Base-by-base conservation (phyloP, 805 yeast species). In the Komagataella pseudopastoris region DNA sequence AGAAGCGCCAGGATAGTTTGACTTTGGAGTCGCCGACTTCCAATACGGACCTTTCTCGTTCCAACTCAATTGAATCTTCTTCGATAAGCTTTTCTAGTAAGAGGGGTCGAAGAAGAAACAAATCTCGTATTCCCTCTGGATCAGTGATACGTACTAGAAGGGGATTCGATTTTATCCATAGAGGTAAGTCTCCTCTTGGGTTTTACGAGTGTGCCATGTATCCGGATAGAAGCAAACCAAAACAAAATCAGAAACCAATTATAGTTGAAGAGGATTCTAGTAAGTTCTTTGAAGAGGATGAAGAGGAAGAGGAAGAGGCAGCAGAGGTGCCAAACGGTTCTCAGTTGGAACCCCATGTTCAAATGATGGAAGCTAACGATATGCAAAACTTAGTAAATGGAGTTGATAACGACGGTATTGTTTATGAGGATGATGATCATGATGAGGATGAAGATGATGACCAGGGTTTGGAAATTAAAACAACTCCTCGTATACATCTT, bases 51-150 rank as follows among this genome's bases (percentile, higher is more conserved):
- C 52, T 66, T n/a, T 66, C 71, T 14, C 54, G 71, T 46, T 57
- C 67, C 6, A 63, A 61, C 45, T 67, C 71, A 1, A 23, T 65
- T n/a, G 71, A 67, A n/a, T 66, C 70, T 1, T 54, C 62, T 6
- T 57, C 67, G 1, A 55, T 59, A 14, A 61, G 63, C 6, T 49
- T 52, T 14, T 24, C 36, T 6, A 46, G 36, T 20, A 22, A 17
- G 16, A 46, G 22, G 46, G 50, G 14, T 12, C 46, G 24, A 44
- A 49, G 46, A 49, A 49, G 50, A 46, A 10, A 36, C 23, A 36
- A 20, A 12, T 24, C 30, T 24, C 39, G 36, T 23, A 18, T 46
- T 22, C 48, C 48, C 7, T 24, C 36, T 23, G 48, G 23, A 36
- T 24, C 18, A 22, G 48, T 17, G 30, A 23, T n/a, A 46, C 30